Percentiles rank a stretch among this genome's conserved stretches.
These are phyloP conservation scores for Cajanus cajan DNA, from an alignment of 306 rosid species.

Conservation along the genomic window DNA sequence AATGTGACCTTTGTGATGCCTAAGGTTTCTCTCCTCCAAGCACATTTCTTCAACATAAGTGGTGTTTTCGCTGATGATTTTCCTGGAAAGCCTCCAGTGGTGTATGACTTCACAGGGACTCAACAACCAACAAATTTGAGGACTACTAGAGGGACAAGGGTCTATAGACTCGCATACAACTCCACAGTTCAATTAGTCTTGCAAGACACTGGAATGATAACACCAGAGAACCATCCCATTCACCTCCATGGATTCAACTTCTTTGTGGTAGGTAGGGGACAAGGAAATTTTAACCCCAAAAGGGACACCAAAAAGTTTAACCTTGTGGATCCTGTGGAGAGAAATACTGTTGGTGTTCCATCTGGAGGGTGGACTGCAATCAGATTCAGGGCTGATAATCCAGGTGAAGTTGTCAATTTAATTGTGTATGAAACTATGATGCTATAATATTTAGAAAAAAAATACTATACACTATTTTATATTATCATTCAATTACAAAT, in stretches of 20 bases:
- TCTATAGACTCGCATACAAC: slow-evolving; percentile 72
- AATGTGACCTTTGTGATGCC: slow-evolving; percentile 86
- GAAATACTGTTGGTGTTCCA: slow-evolving; percentile 78
- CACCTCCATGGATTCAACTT: slow-evolving; percentile 88
- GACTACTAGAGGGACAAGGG: slow-evolving; percentile 64
- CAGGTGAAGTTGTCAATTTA: slow-evolving; percentile 45
- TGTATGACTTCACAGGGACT: slow-evolving; percentile 60
- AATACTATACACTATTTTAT: no score
- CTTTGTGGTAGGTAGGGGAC: slow-evolving; percentile 73
- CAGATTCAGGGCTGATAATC: slow-evolving; percentile 87
- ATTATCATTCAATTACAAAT: no score
- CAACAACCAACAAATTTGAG: slow-evolving; percentile 56
- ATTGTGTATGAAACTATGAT: background rate
- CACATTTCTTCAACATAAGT: slow-evolving; percentile 72
- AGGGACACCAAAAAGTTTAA: slow-evolving; percentile 65
- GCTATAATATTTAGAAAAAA: no score
- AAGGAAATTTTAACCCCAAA: slow-evolving; percentile 64
- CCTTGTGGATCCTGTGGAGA: slow-evolving; percentile 80
- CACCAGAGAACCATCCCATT: slow-evolving; percentile 84
- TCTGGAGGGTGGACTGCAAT: slow-evolving; percentile 83
- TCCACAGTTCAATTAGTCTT: slow-evolving; percentile 73
- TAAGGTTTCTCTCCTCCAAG: slow-evolving; percentile 66
- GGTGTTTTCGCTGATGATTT: slow-evolving; percentile 84
- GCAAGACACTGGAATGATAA: slow-evolving; percentile 79
- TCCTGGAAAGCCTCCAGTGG: slow-evolving; percentile 55